Base-by-base conservation (phyloP, 2,329 filamentous ascomycete species). In the Hortaea sp. region DNA sequence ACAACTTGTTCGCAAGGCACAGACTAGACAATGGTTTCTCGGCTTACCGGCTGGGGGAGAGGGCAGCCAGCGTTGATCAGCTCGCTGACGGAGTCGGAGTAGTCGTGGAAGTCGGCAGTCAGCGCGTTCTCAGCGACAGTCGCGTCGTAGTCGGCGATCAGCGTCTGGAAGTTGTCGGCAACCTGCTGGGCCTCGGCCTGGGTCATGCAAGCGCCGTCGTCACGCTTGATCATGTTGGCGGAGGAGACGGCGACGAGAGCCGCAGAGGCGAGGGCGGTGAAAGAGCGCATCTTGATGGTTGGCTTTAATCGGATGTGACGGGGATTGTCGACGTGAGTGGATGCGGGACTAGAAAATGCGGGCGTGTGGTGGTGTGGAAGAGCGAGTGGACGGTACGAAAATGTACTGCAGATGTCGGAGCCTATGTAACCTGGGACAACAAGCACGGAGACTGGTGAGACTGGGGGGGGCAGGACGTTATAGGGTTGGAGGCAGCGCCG, bases 1-100 rank as follows among this genome's bases (percentile, higher is more conserved):
- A 20, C 20, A 20, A 2, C 20, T 20, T 20, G 20, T 20, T 20
- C 20, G 20, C 20, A 20, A 20, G 20, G 20, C 20, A 20, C 20
- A 20, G 20, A 20, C 20, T 20, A 20, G 20, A 20, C 20, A 20
- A 20, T 20, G 20, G 60, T 59, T n/a, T 52, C 39, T 48, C 45
- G 46, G 50, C 56, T 42, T 51, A 62, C 59, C 13, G 53, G 41
- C 5, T 48, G 31, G 5, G 55, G 54, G 41, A 49, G 49, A 5
- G 55, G 46, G 50, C 61, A 63, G 44, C 58, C 60, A 48, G 50
- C 55, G 52, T 63, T 52, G 53, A 65, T 65, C 32, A 65, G 51
- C 37, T 59, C 57, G 43, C 54, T 63, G 48, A 63, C 62, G 41
- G 54, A 58, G 54, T 63, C 61, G 34, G 61, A 58, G 52, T 63